These are phyloP conservation scores for Kwoniella sp. DNA, from an alignment of 768 basidiomycete genomes.

Conservation along the genomic window DNA sequence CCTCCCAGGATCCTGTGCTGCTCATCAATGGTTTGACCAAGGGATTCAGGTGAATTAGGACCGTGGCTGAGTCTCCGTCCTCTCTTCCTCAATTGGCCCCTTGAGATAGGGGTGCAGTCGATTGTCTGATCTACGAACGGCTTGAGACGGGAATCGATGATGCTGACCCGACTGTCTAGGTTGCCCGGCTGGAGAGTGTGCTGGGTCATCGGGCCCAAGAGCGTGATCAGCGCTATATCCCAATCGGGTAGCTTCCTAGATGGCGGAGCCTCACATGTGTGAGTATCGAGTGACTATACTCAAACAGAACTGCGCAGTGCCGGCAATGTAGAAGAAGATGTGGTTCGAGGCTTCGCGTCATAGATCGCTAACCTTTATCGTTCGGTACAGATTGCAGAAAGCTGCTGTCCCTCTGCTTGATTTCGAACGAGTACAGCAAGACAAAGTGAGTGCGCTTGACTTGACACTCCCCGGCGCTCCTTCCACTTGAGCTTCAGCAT, in stretches of 20 bases:
- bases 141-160: not conserved
- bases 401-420: slow-evolving; percentile 84
- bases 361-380: not conserved
- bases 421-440: slow-evolving; percentile 66
- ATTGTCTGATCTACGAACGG: not conserved
- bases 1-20: slow-evolving; percentile 68
- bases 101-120: not conserved
- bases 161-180: slow-evolving; percentile 40
- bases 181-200: slow-evolving; percentile 91
- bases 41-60: slow-evolving; percentile 71
- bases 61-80: not conserved
- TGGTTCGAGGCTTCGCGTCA: not conserved
- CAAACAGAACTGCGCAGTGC: not conserved
- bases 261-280: slow-evolving; percentile 93
- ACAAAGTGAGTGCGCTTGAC: slow-evolving; percentile 62
- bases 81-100: not conserved
- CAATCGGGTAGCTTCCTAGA: slow-evolving; percentile 93
- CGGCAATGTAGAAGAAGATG: no score
- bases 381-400: slow-evolving; percentile 66
- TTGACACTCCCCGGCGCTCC: no score
- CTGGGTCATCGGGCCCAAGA: slow-evolving; percentile 59
- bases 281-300: slow-evolving; percentile 48
- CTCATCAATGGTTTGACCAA: slow-evolving; percentile 93
- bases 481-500: no score
- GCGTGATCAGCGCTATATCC: slow-evolving; percentile 65